These are phyloP conservation scores for Umbelopsis sp. DNA, from an alignment of 192 early-diverging fungal species.

Conservation along the genomic window DNA sequence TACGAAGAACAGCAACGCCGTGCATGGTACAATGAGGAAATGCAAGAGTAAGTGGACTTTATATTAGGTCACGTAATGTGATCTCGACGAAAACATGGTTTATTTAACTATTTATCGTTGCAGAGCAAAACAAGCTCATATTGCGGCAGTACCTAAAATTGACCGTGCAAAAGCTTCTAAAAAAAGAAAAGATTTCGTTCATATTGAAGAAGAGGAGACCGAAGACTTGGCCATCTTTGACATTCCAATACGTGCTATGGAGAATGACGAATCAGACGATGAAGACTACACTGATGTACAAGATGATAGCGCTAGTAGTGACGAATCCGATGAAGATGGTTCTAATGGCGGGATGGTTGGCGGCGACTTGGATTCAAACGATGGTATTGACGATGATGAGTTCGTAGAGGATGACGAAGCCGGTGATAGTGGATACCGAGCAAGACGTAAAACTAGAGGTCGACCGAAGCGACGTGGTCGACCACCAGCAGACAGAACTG, in stretches of 20 bases:
- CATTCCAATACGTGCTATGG: not conserved
- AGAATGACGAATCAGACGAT: conserved; percentile 39
- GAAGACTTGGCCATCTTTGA: conserved; percentile 17
- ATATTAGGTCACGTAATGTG: not conserved
- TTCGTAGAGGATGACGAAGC: conserved; percentile 43
- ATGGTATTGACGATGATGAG: conserved; percentile 10
- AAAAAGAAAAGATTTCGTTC: conserved; percentile 34
- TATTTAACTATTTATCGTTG: too few relatives aligned
- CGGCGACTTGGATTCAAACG: not conserved
- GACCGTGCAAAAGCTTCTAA: conserved; percentile 29
- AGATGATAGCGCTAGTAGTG: not conserved
- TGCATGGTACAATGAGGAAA: conserved; percentile 43
- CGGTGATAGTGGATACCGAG: conserved; percentile 26
- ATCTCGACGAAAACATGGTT: too few relatives aligned
- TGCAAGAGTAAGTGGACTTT: conserved; percentile 37
- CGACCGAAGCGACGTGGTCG: conserved; percentile 9
- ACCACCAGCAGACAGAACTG: not conserved
- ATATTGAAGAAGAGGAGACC: conserved; percentile 35
- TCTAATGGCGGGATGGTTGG: conserved; percentile 1
- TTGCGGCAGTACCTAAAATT: conserved; percentile 20
- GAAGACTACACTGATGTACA: conserved; percentile 39
- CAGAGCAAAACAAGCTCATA: conserved; percentile 19
- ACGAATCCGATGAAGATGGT: conserved; percentile 18
- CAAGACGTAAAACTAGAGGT: conserved; percentile 21
- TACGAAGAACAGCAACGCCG: conserved; percentile 49